phyloP scores from a whole-genome alignment of 2,329 filamentous ascomycete genomes.

The Aspergillus tubingensis region DNA sequence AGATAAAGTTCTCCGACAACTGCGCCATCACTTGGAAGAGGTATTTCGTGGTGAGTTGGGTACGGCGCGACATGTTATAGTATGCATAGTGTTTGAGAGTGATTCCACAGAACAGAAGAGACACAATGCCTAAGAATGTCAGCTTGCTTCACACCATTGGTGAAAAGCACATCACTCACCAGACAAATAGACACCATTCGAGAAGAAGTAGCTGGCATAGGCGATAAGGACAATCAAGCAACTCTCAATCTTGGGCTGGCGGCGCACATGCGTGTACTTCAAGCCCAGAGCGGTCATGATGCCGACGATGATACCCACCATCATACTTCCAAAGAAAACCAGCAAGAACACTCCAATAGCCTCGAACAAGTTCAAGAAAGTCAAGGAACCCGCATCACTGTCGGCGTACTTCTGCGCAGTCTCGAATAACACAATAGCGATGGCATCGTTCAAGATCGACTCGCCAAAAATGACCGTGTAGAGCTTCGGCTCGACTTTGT shows the following conservation, averaged over 20 bases:
- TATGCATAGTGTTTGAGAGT: constrained; percentile 99
- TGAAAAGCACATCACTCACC: constrained; percentile 58
- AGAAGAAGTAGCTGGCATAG: constrained; percentile 97
- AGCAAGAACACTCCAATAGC: constrained; percentile 92
- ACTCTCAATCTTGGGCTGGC: constrained; percentile 95
- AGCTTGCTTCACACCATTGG: constrained; percentile 9
- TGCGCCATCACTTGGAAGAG: constrained; percentile 94
- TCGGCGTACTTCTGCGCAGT: constrained; percentile 91
- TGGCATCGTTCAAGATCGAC: constrained; percentile 95
- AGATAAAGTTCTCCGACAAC: constrained; percentile 98
- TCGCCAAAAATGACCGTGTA: constrained; percentile 99
- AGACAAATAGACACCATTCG: constrained; percentile 92
- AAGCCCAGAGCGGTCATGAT: constrained; percentile 83
- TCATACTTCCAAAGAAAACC: constrained; percentile 90
- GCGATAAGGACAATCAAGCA: constrained; percentile 91
- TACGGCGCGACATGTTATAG: constrained; percentile 98
- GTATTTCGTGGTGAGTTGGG: constrained; percentile 96
- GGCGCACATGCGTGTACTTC: constrained; percentile 90
- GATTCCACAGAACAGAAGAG: constrained; percentile 93
- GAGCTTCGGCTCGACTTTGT: constrained; percentile 97
- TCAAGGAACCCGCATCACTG: constrained; percentile 67
- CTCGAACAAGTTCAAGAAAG: constrained; percentile 81
- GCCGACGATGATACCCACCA: constrained; percentile 85
- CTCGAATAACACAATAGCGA: constrained; percentile 98
- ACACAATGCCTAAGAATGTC: constrained; percentile 78